Percentiles rank a stretch among this genome's conserved stretches.
phyloP scores from a whole-genome alignment of 2,329 filamentous ascomycete species.

The Mycocentrospora acerina region DNA sequence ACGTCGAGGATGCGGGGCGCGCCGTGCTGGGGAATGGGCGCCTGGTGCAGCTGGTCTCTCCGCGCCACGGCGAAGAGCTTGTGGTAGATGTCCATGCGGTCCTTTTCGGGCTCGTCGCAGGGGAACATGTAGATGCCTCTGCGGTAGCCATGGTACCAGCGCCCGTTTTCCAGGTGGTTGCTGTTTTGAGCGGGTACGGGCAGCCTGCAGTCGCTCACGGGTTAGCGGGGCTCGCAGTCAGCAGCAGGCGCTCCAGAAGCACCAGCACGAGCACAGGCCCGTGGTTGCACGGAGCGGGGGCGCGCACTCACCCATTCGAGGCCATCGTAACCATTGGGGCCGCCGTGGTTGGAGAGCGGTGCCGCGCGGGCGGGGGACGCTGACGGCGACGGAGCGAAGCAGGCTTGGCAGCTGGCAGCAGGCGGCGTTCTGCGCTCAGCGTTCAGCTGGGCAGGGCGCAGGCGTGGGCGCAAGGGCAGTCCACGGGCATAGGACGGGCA shows the following conservation, averaged over 20 bases:
- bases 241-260: slow-evolving; percentile 6
- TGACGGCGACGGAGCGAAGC: slow-evolving; percentile 8
- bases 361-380: slow-evolving; percentile 4
- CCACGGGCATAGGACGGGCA: background rate
- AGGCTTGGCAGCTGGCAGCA: slow-evolving; percentile 22
- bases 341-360: slow-evolving; percentile 20
- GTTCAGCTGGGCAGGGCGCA: slow-evolving; percentile 7
- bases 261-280: slow-evolving; percentile 5
- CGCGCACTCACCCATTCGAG: slow-evolving; percentile 45
- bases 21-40: slow-evolving; percentile 45
- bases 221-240: no score
- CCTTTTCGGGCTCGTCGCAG: slow-evolving; percentile 74
- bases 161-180: slow-evolving; percentile 64
- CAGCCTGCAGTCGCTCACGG: slow-evolving; percentile 30
- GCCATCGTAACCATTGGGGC: slow-evolving; percentile 48
- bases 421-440: slow-evolving; percentile 6
- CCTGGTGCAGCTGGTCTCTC: slow-evolving; percentile 50
- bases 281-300: slow-evolving; percentile 38
- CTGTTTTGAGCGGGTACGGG: slow-evolving; percentile 44
- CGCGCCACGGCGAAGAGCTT: slow-evolving; percentile 71
- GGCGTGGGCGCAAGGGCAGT: slow-evolving; percentile 4
- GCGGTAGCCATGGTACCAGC: slow-evolving; percentile 68
- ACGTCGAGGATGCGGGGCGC: slow-evolving; percentile 61
- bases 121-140: slow-evolving; percentile 74
- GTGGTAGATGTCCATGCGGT: slow-evolving; percentile 80